Evolutionary conservation across 495 filamentous ascomycete genomes (phyloP).

Genomic region (Aspergillus ostianus): DNA sequence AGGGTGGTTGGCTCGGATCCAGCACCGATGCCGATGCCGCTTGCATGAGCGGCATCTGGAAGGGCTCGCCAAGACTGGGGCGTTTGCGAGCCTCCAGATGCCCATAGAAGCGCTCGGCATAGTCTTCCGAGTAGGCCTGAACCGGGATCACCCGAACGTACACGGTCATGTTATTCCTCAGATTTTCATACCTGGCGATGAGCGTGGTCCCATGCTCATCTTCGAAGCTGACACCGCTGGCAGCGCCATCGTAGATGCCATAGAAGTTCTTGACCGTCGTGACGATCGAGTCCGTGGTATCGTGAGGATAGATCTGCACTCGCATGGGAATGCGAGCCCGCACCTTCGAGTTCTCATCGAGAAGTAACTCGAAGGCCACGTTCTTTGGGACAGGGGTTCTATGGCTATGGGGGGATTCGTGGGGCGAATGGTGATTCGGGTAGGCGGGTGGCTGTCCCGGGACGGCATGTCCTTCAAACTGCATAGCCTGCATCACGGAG

Average conservation of each 20-base stretch:
- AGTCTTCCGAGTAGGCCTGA: slow-evolving; percentile 35
- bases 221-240: slow-evolving; percentile 84
- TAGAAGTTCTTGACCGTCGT: slow-evolving; percentile 98
- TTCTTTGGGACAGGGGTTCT: slow-evolving; percentile 65
- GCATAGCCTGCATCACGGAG: slow-evolving; percentile 40
- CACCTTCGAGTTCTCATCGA: slow-evolving; percentile 68
- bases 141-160: slow-evolving; percentile 81
- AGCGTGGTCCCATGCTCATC: slow-evolving; percentile 81
- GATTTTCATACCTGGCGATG: slow-evolving; percentile 94
- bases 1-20: slow-evolving; percentile 55
- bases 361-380: slow-evolving; percentile 81
- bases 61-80: slow-evolving; percentile 53
- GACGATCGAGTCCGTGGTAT: slow-evolving; percentile 93
- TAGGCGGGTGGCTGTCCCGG: slow-evolving; percentile 38
- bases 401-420: slow-evolving; percentile 49
- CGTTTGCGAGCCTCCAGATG: slow-evolving; percentile 45
- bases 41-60: slow-evolving; percentile 53
- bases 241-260: slow-evolving; percentile 76
- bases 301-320: slow-evolving; percentile 87
- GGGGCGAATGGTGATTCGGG: slow-evolving; percentile 31
- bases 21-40: slow-evolving; percentile 50
- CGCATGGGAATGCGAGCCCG: slow-evolving; percentile 83
- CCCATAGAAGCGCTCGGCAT: slow-evolving; percentile 41
- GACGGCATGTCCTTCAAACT: slow-evolving; percentile 39
- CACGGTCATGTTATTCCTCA: slow-evolving; percentile 83